Evolutionary conservation across 2,329 filamentous ascomycete species (phyloP).

Genomic region (Coniosporium uncinatum): DNA sequence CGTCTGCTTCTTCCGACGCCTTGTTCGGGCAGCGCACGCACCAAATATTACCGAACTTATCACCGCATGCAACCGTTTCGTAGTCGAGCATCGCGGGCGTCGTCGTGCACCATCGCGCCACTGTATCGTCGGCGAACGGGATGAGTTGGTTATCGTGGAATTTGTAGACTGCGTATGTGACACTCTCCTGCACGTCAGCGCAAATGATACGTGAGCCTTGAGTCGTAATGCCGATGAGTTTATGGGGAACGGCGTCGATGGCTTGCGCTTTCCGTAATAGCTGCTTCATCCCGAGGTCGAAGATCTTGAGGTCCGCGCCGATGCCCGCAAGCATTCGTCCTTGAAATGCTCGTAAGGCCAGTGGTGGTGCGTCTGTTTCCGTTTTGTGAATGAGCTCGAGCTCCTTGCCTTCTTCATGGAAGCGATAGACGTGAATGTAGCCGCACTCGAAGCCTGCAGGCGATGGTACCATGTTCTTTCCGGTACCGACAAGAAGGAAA

Average conservation of each 20-base stretch:
- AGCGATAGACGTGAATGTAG: constrained; percentile 88
- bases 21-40: constrained; percentile 84
- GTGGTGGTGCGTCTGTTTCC: constrained; percentile 81
- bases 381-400: constrained; percentile 97
- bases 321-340: constrained; percentile 84
- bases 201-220: constrained; percentile 90
- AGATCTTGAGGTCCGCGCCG: constrained; percentile 76
- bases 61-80: constrained; percentile 88
- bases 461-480: constrained; percentile 79
- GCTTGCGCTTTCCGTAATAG: constrained; percentile 89
- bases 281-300: constrained; percentile 90
- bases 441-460: constrained; percentile 73
- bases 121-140: constrained; percentile 86
- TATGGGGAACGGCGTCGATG: constrained; percentile 62
- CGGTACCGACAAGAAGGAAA: constrained; percentile 92
- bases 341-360: constrained; percentile 90
- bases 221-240: constrained; percentile 86
- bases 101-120: constrained; percentile 80
- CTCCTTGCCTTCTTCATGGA: constrained; percentile 80
- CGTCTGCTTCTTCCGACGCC: constrained; percentile 84
- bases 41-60: constrained; percentile 98
- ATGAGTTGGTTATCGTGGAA: constrained; percentile 87
- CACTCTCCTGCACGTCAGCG: constrained; percentile 87
- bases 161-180: constrained; percentile 94
- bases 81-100: constrained; percentile 95